Evolutionary conservation across 495 filamentous ascomycete genomes (phyloP), one percentile per base, ranked within the genome.

Genomic region (Massariosphaeria phaeospora): DNA sequence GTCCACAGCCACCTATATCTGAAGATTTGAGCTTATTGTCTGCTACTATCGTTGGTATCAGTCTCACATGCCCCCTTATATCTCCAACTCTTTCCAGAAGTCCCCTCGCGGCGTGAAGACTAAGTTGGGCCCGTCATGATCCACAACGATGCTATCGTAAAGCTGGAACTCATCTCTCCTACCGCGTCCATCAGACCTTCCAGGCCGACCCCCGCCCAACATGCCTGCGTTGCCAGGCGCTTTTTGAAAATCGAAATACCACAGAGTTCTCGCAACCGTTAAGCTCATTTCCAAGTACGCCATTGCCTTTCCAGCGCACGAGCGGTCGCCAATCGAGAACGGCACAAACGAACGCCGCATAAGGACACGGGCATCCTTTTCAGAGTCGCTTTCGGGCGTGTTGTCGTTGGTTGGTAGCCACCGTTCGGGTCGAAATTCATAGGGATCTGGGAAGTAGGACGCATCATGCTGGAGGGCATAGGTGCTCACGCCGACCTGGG

Each of bases 351-450:
- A 52, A 10, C 23, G 13, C 5, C 36, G 39, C 48, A 41, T 40
- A 11, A 21, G 10, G 13, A 17, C 4, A 38, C 5, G n/a, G 20
- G 34, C 34, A 6, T 24, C 18, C 27, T 31, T 48, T 7, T 7
- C 17, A 40, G 9, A 13, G 11, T 27, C 23, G 13, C 15, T 20
- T 31, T 30, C 17, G n/a, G 6, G 12, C 6, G 4, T 36, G 49
- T 33, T 9, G 23, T 35, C 17, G 43, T 38, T 17, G 33, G 30
- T 13, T 1, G 1, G 7, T 2, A 82, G 72, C 79, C 79, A 83
- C n/a, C 79, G 76, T 51, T 80, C 74, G 0, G 79, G 79, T 7
- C 69, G 50, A 58, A 71, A 83, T 0, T 52, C 50, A 36, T 71
- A 76, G 1, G 52, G 43, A 1, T 56, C 34, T 2, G 52, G 44